Evolutionary conservation across 2,329 filamentous ascomycete genomes (phyloP).

Genomic region (Nothopassalora personata): DNA sequence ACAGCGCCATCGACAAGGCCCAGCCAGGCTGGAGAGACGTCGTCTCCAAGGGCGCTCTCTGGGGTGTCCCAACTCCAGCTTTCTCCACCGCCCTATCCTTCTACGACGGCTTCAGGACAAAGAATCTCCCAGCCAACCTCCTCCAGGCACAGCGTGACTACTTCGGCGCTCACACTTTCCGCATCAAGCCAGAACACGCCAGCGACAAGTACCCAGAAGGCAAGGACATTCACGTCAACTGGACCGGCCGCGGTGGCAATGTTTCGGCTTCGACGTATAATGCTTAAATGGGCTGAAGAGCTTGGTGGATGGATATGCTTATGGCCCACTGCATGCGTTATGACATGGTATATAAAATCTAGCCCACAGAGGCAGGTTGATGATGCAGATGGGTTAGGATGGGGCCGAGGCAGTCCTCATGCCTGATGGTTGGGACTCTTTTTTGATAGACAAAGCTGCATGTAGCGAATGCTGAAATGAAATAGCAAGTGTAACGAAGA

Average conservation of each 20-base stretch:
- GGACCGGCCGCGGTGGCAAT: conserved; percentile 96
- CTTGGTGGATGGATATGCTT: not conserved
- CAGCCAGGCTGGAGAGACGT: conserved; percentile 86
- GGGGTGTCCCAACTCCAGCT: conserved; percentile 91
- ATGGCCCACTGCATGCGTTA: not conserved
- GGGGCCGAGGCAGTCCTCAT: not conserved
- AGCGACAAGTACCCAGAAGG: conserved; percentile 67
- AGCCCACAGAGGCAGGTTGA: not conserved
- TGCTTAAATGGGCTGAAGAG: conserved; percentile 58
- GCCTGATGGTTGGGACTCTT: not conserved
- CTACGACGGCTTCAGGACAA: conserved; percentile 98
- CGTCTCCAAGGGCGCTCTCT: conserved; percentile 82
- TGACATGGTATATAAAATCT: not conserved
- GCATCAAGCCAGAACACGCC: conserved; percentile 49
- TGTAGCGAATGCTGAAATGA: not conserved
- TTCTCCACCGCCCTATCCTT: conserved; percentile 97
- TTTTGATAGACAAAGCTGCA: not conserved
- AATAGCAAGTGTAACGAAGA: not conserved
- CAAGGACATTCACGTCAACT: conserved; percentile 97
- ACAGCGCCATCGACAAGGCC: conserved; percentile 95
- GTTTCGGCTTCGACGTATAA: conserved; percentile 96
- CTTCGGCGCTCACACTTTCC: conserved; percentile 68
- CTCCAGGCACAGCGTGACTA: conserved; percentile 99
- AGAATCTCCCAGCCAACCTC: conserved; percentile 95
- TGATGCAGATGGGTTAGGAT: not conserved